These are phyloP conservation scores for Schizochytrium sp. DNA, from an alignment of 108 stramenopile genomes.

Conservation along the genomic window DNA sequence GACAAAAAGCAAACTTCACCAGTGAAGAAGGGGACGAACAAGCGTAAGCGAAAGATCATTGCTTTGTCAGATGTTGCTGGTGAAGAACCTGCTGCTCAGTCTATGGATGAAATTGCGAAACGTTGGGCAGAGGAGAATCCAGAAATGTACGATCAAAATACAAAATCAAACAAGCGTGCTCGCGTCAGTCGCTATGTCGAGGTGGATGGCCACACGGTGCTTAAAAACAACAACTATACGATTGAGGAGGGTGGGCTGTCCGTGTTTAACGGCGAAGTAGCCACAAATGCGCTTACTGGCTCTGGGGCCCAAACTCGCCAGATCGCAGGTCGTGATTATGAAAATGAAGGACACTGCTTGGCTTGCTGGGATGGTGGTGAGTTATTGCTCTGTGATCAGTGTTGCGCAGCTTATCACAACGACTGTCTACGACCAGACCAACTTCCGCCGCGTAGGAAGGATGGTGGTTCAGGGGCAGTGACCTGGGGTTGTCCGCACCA, in stretches of 20 bases:
- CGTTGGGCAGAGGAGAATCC: constrained; percentile 38
- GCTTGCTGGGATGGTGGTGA: constrained; percentile 84
- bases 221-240: constrained; percentile 15
- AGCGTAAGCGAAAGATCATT: constrained; percentile 5
- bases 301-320: constrained; percentile 2
- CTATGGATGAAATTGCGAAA: constrained; percentile 28
- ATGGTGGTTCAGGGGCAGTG: constrained; percentile 5
- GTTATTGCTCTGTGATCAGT: constrained; percentile 80
- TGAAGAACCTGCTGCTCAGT: constrained; percentile 23
- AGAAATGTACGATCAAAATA: not conserved
- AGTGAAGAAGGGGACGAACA: not conserved
- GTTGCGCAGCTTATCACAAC: constrained; percentile 85
- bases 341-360: constrained; percentile 78
- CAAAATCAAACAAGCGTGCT: not conserved
- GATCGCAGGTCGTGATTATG: constrained; percentile 65
- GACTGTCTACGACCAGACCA: constrained; percentile 72
- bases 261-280: not conserved
- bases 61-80: not conserved
- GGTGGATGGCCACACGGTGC: not conserved
- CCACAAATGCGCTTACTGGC: not conserved
- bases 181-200: constrained; percentile 27
- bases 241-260: not conserved
- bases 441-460: constrained; percentile 12
- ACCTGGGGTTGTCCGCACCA: constrained; percentile 22
- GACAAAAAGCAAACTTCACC: not conserved